Evolutionary conservation across 2,329 filamentous ascomycete genomes (phyloP), one percentile per base, ranked within the genome.

Genomic region (Aspergillus tamarii): DNA sequence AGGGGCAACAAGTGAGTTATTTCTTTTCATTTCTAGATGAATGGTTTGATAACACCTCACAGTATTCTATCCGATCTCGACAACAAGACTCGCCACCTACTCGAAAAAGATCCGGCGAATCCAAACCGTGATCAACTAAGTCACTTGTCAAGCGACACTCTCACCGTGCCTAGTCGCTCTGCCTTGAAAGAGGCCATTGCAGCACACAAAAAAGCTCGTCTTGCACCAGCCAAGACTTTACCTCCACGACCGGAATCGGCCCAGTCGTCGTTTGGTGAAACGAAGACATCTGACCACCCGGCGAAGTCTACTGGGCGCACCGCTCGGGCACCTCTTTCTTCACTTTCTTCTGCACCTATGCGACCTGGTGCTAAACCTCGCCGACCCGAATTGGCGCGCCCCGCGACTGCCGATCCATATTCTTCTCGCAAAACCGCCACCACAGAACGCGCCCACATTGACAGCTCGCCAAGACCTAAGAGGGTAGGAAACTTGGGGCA

Each of bases 81-180:
- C 64, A 76, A 86, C 9, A 93, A 93, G 19, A 91, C 93, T 3
- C 91, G 92, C 74, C 89, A 88, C 61, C 84, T 94, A 36, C 83
- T 99, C 21, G 90, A 94, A 69, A 96, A 93, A 71, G 92, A 97
- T 69, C 84, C 91, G 1, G 86, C 89, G 73, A 98, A 98, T 74
- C 57, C 64, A 57, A 71, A 64, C 23, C 32, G 19, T 14, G 54
- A 43, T 64, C 34, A 57, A 41, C 58, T 63, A 41, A 50, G 70
- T 19, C n/a, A n/a, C 39, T n/a, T 41, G 39, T 41, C 39, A 48
- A 48, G 45, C 45, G 26, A 26, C 26, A 67, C 66, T 26, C 61
- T 67, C 34, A 67, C 70, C 11, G 62, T 59, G 9, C 62, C 68
- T 43, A 66, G 70, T 46, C 73, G 84, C 43, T 80, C 79, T 12